Evolutionary conservation across 768 basidiomycete species (phyloP).

Genomic region (Omphalotus guepiniiformis): DNA sequence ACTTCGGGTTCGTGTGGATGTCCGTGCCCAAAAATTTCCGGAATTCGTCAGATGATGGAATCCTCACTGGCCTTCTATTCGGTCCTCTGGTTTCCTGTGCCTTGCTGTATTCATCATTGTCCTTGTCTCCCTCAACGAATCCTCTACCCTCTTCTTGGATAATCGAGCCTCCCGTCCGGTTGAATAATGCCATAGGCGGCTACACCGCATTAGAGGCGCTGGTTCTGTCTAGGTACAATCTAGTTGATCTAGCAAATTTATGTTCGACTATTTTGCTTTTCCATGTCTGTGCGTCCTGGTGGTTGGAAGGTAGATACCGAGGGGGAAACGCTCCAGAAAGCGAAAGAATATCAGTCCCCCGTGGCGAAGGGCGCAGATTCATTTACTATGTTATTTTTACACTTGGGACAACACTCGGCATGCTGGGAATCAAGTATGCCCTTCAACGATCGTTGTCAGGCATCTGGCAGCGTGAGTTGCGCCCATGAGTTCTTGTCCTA

Average conservation of each 20-base stretch:
- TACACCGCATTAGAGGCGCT: constrained; percentile 50
- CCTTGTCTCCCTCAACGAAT: constrained; percentile 23
- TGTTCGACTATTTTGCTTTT: constrained; percentile 76
- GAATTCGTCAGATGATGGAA: constrained; percentile 84
- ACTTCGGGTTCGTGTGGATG: constrained; percentile 83
- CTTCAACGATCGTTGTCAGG: constrained; percentile 39
- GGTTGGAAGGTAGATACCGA: constrained; percentile 56
- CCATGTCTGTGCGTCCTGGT: constrained; percentile 77
- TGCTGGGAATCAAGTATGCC: constrained; percentile 45
- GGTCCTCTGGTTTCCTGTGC: constrained; percentile 77
- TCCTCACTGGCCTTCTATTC: constrained; percentile 77
- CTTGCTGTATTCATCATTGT: constrained; percentile 52
- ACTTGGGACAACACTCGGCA: constrained; percentile 43
- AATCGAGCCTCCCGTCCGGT: constrained; percentile 66
- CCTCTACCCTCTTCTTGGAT: constrained; percentile 63
- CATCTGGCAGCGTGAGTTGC: constrained; percentile 68
- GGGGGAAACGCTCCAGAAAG: constrained; percentile 41
- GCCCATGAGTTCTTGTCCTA: constrained; percentile 1
- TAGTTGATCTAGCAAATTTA: constrained; percentile 76
- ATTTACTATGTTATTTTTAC: constrained; percentile 67
- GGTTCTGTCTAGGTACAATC: constrained; percentile 64
- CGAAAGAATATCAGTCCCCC: constrained; percentile 72
- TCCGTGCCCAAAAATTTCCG: constrained; percentile 86
- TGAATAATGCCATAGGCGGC: constrained; percentile 38
- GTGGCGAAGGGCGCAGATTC: constrained; percentile 60